These are phyloP conservation scores for Candida krabiensis DNA, from an alignment of 805 yeast genomes.

Conservation along the genomic window DNA sequence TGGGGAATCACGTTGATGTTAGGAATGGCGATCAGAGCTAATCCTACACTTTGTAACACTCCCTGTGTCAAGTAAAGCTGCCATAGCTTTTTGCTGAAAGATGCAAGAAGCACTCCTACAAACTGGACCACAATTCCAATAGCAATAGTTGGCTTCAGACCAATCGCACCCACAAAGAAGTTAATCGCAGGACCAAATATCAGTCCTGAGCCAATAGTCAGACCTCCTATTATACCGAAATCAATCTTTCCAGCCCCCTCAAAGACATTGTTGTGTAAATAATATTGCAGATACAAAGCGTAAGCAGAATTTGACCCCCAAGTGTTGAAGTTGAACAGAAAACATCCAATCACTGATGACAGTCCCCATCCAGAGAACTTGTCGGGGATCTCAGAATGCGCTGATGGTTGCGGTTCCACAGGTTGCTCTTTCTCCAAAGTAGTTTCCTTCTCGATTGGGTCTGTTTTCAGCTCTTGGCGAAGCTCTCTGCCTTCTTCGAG, in stretches of 20 bases:
- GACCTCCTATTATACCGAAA: constrained; percentile 68
- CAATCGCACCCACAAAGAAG: constrained; percentile 42
- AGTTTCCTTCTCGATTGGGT: no score
- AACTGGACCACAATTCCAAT: constrained; percentile 54
- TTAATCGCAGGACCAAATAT: constrained; percentile 49
- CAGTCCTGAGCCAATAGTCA: constrained; percentile 59
- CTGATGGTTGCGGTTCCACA: constrained; percentile 1
- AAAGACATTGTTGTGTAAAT: constrained; percentile 49
- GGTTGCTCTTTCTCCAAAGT: no score
- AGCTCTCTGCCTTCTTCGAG: no score
- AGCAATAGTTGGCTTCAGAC: constrained; percentile 39
- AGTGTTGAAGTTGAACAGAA: constrained; percentile 53
- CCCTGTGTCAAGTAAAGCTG: constrained; percentile 71
- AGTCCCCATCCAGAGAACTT: constrained; percentile 73
- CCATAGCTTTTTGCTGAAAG: constrained; percentile 60
- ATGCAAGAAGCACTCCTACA: constrained; percentile 57
- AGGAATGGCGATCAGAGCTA: constrained; percentile 59
- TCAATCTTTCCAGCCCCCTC: constrained; percentile 56
- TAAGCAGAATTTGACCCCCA: constrained; percentile 77
- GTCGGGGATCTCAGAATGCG: constrained; percentile 43
- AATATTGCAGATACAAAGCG: constrained; percentile 61
- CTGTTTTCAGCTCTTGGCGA: no score
- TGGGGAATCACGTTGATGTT: constrained; percentile 62
- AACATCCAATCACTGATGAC: constrained; percentile 42
- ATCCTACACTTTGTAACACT: constrained; percentile 55